These are phyloP conservation scores for Bonia amplexicaulis DNA, from an alignment of 176 grass and related monocot genomes.

Conservation along the genomic window DNA sequence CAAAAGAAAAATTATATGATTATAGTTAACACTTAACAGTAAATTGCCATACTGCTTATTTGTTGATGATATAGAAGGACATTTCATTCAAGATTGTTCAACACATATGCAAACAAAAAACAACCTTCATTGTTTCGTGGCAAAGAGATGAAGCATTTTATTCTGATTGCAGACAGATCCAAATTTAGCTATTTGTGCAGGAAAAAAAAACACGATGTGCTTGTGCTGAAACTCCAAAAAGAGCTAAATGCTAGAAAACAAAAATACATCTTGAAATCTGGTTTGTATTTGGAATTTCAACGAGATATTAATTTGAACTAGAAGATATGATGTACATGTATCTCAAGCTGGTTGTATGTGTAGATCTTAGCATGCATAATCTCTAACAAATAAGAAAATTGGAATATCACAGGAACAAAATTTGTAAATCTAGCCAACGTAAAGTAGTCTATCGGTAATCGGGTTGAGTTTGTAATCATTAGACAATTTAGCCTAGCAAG, in stretches of 20 bases:
- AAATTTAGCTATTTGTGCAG: slow-evolving; percentile 8
- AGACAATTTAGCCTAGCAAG: background rate
- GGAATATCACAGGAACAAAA: background rate
- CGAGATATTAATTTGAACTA: background rate
- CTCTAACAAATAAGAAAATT: background rate
- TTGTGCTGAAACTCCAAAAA: background rate
- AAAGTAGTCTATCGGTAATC: background rate
- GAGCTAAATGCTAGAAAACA: background rate
- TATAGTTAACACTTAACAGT: background rate
- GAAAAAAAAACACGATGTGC: background rate
- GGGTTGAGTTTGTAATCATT: background rate
- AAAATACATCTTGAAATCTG: background rate
- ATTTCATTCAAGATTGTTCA: slow-evolving; percentile 6
- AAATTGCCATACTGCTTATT: background rate
- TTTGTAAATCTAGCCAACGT: background rate
- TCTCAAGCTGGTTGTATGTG: background rate
- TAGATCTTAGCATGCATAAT: background rate
- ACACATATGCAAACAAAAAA: background rate
- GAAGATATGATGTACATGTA: background rate
- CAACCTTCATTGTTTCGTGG: background rate
- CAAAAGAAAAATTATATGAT: background rate
- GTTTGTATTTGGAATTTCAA: background rate
- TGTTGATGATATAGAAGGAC: background rate
- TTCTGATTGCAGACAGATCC: background rate
- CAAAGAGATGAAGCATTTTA: background rate